phyloP scores from a whole-genome alignment of 2,329 filamentous ascomycete genomes.

The Sclerotinia glacialis region DNA sequence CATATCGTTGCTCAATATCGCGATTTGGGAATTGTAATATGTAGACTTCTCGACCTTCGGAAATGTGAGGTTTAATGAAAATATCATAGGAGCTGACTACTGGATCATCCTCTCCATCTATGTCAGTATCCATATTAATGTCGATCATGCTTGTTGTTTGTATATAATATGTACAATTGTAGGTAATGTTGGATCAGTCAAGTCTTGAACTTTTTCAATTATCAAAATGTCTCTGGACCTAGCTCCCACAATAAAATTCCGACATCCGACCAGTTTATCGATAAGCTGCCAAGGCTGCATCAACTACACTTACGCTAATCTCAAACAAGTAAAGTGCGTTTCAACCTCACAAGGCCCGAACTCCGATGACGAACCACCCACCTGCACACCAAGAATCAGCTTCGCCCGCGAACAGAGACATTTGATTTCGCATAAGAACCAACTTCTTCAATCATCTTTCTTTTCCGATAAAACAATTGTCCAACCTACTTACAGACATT shows the following conservation, averaged over 20 bases:
- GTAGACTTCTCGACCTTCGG: conserved; percentile 63
- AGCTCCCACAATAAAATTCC: not conserved
- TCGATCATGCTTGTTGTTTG: conserved; percentile 16
- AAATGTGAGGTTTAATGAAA: conserved; percentile 74
- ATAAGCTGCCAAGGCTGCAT: conserved; percentile 1
- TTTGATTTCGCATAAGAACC: conserved; percentile 8
- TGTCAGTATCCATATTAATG: conserved; percentile 6
- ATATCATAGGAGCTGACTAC: conserved; percentile 76
- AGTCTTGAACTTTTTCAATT: conserved; percentile 19
- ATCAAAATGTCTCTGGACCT: conserved; percentile 3
- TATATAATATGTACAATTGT: not conserved
- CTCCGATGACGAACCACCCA: conserved; percentile 16
- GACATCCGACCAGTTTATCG: conserved; percentile 6
- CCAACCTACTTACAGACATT: not conserved
- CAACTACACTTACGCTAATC: not conserved
- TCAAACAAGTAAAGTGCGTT: not conserved
- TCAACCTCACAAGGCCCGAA: not conserved
- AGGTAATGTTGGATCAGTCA: not conserved
- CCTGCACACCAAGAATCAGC: conserved; percentile 7
- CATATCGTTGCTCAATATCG: conserved; percentile 56
- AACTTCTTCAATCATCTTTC: not conserved
- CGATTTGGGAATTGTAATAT: conserved; percentile 90
- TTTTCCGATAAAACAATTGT: not conserved
- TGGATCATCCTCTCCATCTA: conserved; percentile 55
- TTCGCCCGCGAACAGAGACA: conserved; percentile 16